Base-by-base conservation (phyloP, 2,329 filamentous ascomycete genomes). In the Xylaria multiplex region DNA sequence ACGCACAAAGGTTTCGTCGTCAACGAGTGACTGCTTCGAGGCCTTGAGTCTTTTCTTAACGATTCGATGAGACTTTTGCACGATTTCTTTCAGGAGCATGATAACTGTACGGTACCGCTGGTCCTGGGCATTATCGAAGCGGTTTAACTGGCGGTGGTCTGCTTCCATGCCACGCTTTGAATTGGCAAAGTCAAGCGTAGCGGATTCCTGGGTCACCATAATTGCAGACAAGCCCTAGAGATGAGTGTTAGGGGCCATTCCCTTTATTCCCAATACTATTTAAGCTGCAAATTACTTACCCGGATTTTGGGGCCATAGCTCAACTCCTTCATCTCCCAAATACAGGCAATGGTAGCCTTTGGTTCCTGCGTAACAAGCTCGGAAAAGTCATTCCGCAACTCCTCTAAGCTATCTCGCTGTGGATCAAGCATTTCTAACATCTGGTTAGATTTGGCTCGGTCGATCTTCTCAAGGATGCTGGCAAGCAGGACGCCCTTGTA, bases 11-110 rank as follows among this genome's bases (percentile, higher is more conserved):
- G 52, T 55, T 2, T 55, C 22, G 8, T 55, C 52, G n/a, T 55
- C 52, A 55, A 55, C 22, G 8, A 55, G 52, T 8, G 52, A 55
- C 35, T 55, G 52, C 52, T 55, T 55, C 9, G 52, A 55, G 35
- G 19, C 52, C 14, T 42, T 2, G n/a, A 55, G 35, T 55, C 52
- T 35, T 19, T 27, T 55, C 37, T 55, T 55, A 13, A 55, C 52
- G 3, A 55, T 55, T 4, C 52, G 52, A 27, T 55, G 19, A 16
- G 52, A 24, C 35, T 55, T 55, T 42, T 55, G 52, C 52, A 55
- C 52, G 4, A 42, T 55, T 16, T 27, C 52, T 16, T 22, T 42
- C 8, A 55, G n/a, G 5, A 55, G 6, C n/a, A 27, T 42, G 16
- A 7, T 7, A 16, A 55, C 52, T 4, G 13, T 24, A 6, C 8